Evolutionary conservation across 2,329 filamentous ascomycete species (phyloP), one percentile per base, ranked within the genome.

Genomic region (Fusarium buharicum): DNA sequence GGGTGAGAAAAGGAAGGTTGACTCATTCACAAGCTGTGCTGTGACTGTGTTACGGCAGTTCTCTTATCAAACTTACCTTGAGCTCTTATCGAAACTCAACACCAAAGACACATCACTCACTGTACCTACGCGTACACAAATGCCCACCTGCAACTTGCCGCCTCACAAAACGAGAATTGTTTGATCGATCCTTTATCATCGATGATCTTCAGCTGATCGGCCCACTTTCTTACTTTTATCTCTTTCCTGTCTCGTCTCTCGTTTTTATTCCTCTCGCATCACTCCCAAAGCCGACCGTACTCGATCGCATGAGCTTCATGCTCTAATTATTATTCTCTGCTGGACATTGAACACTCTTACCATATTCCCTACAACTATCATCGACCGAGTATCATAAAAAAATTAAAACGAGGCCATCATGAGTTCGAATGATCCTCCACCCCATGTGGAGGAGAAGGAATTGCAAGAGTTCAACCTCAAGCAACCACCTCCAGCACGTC

Each of bases 401-500:
- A 44, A 9, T 41, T 27, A 22, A 37, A 47, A 37, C 38, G 38
- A 28, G 43, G 38, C 37, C 64, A 56, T 50, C 37, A 69, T 68
- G 67, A 47, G 53, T 47, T 55, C 62, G 37, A 55, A 69, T 50
- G 64, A 65, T 18, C 66, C 62, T 24, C 57, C 41, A n/a, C 45
- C 46, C 9, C 34, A 28, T 9, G 36, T 53, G 10, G 67, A 69
- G 20, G 67, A 51, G 38, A 44, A 51, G 10, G 67, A 69, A 39
- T 50, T 50, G 44, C 40, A 43, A 4, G 60, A 63, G 14, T 66
- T 66, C 37, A 55, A 64, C 8, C 62, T 66, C 39, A 38, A 50
- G 16, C 62, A 64, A 40, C 62, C 57, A 18, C 62, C 62, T 39
- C 62, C 62, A 6, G 22, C 62, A 34, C 45, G 59, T 37, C 65